Evolutionary conservation across 345 rosid genomes (phyloP).

Genomic region (Erucastrum elatum): DNA sequence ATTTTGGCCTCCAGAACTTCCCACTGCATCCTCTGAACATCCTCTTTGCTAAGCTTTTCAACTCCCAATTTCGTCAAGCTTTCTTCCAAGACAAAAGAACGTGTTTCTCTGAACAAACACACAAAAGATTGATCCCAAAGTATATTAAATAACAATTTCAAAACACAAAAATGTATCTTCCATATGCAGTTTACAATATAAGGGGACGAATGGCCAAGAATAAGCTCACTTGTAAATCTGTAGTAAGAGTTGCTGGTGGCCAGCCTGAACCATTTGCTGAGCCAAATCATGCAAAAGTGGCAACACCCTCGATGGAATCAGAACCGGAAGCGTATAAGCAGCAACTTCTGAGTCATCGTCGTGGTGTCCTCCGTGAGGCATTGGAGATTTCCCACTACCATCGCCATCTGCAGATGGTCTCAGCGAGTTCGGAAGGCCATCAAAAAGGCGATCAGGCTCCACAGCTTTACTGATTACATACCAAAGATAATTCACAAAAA

Average conservation of each 20-base stretch:
- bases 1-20: constrained; percentile 97
- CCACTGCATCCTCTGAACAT: constrained; percentile 98
- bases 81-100: constrained; percentile 78
- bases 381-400: constrained; percentile 47
- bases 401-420: constrained; percentile 72
- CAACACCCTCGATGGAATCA: constrained; percentile 81
- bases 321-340: constrained; percentile 70
- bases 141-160: constrained; percentile 15
- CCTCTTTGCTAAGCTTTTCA: constrained; percentile 94
- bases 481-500: constrained; percentile 16
- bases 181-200: neutral
- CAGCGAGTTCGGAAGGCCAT: constrained; percentile 88
- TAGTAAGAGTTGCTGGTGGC: constrained; percentile 73
- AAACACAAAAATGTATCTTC: constrained; percentile 24
- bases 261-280: constrained; percentile 90
- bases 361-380: constrained; percentile 56
- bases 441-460: constrained; percentile 94
- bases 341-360: constrained; percentile 56
- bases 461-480: constrained; percentile 72
- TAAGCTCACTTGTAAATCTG: constrained; percentile 64
- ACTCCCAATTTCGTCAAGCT: constrained; percentile 90
- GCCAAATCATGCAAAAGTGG: constrained; percentile 93
- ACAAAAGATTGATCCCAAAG: neutral
- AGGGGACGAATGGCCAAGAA: constrained; percentile 4
- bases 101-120: constrained; percentile 66